Evolutionary conservation across 306 rosid genomes (phyloP).

Genomic region (Prunus mira): DNA sequence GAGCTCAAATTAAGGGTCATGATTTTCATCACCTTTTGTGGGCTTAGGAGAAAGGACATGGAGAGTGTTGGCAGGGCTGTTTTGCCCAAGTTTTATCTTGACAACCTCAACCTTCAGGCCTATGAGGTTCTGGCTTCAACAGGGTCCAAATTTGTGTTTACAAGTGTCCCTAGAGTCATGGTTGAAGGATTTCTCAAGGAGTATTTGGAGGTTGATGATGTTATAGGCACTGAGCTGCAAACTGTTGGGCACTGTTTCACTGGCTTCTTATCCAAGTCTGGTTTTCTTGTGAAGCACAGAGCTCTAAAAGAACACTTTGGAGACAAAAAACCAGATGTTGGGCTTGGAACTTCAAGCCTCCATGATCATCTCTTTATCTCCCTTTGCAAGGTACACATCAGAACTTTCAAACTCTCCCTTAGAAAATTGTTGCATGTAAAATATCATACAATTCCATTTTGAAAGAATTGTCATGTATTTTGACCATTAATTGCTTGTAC

Average conservation of each 20-base stretch:
- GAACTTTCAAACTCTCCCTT: background rate
- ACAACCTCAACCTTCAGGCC: constrained; percentile 58
- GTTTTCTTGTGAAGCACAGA: constrained; percentile 63
- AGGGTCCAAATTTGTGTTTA: constrained; percentile 51
- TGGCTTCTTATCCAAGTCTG: constrained; percentile 51
- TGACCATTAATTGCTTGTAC: background rate
- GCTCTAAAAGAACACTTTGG: constrained; percentile 70
- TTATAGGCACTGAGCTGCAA: constrained; percentile 71
- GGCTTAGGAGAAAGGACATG: constrained; percentile 51
- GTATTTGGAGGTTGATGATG: constrained; percentile 54
- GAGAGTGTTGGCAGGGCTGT: constrained; percentile 58
- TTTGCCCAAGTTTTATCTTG: constrained; percentile 78
- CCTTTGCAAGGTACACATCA: constrained; percentile 64
- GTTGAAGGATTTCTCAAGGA: constrained; percentile 72
- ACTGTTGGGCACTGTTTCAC: constrained; percentile 54
- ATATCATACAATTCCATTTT: background rate
- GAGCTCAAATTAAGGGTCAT: constrained; percentile 51
- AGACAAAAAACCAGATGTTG: constrained; percentile 66
- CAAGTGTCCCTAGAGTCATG: constrained; percentile 79
- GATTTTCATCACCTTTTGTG: constrained; percentile 69
- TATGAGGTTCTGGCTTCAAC: constrained; percentile 56
- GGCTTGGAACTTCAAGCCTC: constrained; percentile 58
- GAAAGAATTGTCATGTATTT: background rate
- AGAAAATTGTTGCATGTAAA: background rate
- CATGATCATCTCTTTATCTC: constrained; percentile 67